Conservation (phyloP, 139 green algal species). For the Choricystis sp. region DNA sequence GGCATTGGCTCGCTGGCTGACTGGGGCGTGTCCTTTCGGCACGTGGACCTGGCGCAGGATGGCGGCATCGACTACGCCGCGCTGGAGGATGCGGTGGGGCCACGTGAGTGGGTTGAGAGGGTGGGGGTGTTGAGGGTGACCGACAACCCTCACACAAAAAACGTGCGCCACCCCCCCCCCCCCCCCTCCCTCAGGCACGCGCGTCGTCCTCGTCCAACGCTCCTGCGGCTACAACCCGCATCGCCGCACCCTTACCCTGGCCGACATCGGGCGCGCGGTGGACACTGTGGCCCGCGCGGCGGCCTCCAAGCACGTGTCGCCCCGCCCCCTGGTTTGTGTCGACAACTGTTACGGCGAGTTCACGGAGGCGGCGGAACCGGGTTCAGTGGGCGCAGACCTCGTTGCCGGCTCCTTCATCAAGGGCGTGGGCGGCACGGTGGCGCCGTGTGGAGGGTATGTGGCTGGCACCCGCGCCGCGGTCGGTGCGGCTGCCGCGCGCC, state of each 20-base stretch:
- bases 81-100: slow-evolving; percentile 39
- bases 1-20: slow-evolving; percentile 65
- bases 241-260: slow-evolving; percentile 67
- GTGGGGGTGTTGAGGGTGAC: too few species aligned
- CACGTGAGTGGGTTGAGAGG: slow-evolving; percentile 20
- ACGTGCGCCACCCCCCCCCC: not conserved
- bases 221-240: slow-evolving; percentile 86
- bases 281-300: not conserved
- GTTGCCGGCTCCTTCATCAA: slow-evolving; percentile 91
- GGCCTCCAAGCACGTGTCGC: not conserved
- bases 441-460: slow-evolving; percentile 78
- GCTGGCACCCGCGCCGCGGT: slow-evolving; percentile 64
- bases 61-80: slow-evolving; percentile 53
- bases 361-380: slow-evolving; percentile 65
- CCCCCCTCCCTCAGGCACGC: slow-evolving; percentile 10
- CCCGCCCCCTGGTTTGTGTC: slow-evolving; percentile 51
- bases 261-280: slow-evolving; percentile 45
- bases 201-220: slow-evolving; percentile 76
- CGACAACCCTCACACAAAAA: too few species aligned
- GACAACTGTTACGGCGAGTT: slow-evolving; percentile 99
- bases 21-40: slow-evolving; percentile 68
- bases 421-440: slow-evolving; percentile 80
- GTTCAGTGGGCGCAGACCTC: slow-evolving; percentile 73
- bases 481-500: slow-evolving; percentile 41
- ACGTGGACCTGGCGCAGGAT: slow-evolving; percentile 35